A percentile compares a stretch with the other conserved stretches of the same genome.
These are phyloP conservation scores for Rhododendron ovatum DNA, from an alignment of 148 eudicot genomes.

Conservation along the genomic window DNA sequence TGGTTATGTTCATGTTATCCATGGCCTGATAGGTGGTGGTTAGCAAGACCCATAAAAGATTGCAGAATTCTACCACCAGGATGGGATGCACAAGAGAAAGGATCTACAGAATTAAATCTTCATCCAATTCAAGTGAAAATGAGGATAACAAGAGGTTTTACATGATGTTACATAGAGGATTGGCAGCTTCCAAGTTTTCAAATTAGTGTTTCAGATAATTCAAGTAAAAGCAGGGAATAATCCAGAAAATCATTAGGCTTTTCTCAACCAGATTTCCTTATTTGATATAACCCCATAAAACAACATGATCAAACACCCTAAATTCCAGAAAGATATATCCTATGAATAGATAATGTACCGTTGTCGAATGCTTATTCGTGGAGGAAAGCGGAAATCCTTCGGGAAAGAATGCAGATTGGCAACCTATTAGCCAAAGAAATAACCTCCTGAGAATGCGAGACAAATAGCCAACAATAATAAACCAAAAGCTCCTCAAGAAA, in stretches of 20 bases:
- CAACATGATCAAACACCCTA: background rate
- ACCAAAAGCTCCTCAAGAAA: slow-evolving; percentile 6
- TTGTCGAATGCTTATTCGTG: slow-evolving; percentile 70
- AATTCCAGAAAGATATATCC: background rate
- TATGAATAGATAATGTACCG: slow-evolving; percentile 41
- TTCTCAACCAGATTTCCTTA: background rate
- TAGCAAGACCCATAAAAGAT: background rate
- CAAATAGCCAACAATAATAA: slow-evolving; percentile 7
- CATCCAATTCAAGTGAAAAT: background rate
- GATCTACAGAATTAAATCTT: background rate
- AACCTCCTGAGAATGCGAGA: background rate
- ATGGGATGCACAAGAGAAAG: background rate
- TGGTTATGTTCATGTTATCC: background rate
- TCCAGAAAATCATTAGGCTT: background rate
- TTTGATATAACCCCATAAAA: background rate
- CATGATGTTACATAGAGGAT: background rate
- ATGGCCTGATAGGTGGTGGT: background rate
- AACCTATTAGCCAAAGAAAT: slow-evolving; percentile 42
- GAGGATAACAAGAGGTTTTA: background rate
- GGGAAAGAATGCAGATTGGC: slow-evolving; percentile 97
- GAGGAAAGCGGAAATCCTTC: slow-evolving; percentile 76
- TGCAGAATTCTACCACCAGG: background rate
- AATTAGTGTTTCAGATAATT: background rate
- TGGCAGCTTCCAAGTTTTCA: background rate
- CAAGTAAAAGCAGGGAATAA: background rate